A percentile compares a stretch with the other conserved stretches of the same genome.
Conservation (phyloP, 2,329 filamentous ascomycete genomes). For the Aspergillus candidus region DNA sequence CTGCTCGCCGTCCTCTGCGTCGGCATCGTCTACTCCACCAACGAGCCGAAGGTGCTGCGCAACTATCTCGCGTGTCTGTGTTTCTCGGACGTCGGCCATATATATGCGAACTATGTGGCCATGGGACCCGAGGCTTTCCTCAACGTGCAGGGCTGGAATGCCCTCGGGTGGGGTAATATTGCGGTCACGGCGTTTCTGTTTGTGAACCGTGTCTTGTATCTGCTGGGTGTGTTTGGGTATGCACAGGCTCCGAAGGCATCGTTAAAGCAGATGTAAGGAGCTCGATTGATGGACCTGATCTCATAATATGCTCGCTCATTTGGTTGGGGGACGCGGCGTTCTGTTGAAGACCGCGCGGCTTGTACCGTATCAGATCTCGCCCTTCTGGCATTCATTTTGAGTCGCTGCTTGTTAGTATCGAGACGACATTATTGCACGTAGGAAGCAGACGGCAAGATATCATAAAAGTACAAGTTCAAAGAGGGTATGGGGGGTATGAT, state of each 20-base stretch:
- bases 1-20: constrained; percentile 60
- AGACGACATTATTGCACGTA: no score
- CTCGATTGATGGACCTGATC: neutral
- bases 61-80: constrained; percentile 62
- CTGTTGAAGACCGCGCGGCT: no score
- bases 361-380: no score
- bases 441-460: no score
- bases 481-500: neutral
- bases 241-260: constrained; percentile 16
- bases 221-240: constrained; percentile 55
- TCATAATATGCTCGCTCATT: no score
- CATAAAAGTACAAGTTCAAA: no score
- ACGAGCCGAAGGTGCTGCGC: constrained; percentile 59
- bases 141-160: constrained; percentile 58
- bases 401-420: no score
- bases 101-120: constrained; percentile 55
- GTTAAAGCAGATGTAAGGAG: constrained; percentile 36
- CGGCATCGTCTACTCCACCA: constrained; percentile 58
- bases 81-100: constrained; percentile 61
- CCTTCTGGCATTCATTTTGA: no score
- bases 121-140: constrained; percentile 52
- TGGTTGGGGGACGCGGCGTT: no score
- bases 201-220: constrained; percentile 51
- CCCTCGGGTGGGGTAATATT: constrained; percentile 68
- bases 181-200: constrained; percentile 58